Evolutionary conservation across 2,329 filamentous ascomycete species (phyloP), one percentile per base, ranked within the genome.

Genomic region (Gaeumannomyces tritici): DNA sequence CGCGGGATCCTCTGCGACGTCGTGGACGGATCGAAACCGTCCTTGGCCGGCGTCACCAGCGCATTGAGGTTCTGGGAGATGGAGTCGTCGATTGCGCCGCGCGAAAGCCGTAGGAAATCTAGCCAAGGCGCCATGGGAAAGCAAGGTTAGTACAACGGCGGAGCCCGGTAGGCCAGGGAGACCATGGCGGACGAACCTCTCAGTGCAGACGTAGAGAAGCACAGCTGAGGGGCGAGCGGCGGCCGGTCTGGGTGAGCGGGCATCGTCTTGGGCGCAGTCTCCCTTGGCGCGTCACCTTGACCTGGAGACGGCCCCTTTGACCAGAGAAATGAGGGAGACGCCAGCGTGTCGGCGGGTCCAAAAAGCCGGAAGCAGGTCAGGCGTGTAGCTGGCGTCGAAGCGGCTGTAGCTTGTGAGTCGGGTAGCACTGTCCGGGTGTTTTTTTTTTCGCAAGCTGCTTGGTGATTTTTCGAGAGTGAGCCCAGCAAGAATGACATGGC

Each of bases 61-160:
- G 91, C 91, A 78, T 98, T 98, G 65, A 99, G 85, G 70, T 96
- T 93, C 71, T 96, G 93, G 0, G 87, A 86, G 71, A 99, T 98
- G 57, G 90, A 91, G 75, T 99, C 95, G 76, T 99, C 95, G 70
- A 97, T 88, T 59, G 89, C 85, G 61, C 85, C 82, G 66, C 95
- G 87, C 12, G 93, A 97, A 67, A 95, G 75, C 54, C 92, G 89
- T 27, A 99, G 83, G 73, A 99, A 99, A 73, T 96, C 95, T 96
- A 70, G 67, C 26, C 2, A 62, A 57, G 60, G 12, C 29, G n/a
- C 29, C 29, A 24, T n/a, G 12, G 9, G 18, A 26, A 13, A 13
- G 29, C 33, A 31, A 15, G 5, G 64, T 65, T 61, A 68, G 62
- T 28, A 55, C 63, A 58, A 57, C 60, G 15, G 24, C 29, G 6